Base-by-base conservation (phyloP, 2,329 filamentous ascomycete species). In the Sordariomycetes sp. region DNA sequence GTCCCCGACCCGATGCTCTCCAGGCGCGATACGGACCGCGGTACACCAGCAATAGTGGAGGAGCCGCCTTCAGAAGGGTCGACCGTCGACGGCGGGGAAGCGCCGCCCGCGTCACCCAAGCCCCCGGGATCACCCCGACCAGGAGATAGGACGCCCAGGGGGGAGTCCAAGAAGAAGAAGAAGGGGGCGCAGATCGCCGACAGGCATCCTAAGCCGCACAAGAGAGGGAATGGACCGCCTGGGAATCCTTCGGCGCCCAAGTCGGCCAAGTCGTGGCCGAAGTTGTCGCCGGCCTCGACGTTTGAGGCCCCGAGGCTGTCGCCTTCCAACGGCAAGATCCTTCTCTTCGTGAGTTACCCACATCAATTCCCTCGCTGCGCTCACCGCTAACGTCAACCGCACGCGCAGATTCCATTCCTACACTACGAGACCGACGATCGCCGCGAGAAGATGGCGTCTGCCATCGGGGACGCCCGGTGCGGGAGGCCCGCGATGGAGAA, bases 401-500 rank as follows among this genome's bases (percentile, higher is more conserved):
- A 6, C 8, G 3, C 6, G 25, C 22, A 74, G 71, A 71, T 73
- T 68, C 71, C 72, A 1, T 74, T 69, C 50, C 66, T 75, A 1
- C 72, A 76, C 25, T 76, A 72, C 72, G 73, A 76, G 37, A 72
- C 68, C 0, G 70, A 72, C 11, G 64, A 66, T 1, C 70, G 65
- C 51, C 66, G 67, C 4, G 63, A 66, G 0, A 63, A 62, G 6
- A 65, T 71, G 16, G 63, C 68, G 0, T 59, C 54, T 0, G 61
- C 68, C 24, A 71, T 74, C 11, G 16, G 53, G 52, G 20, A 61
- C 20, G 54, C 43, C 1, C 55, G 35, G 37, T 53, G 16, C 22
- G 24, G 56, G n/a, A 40, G 46, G 3, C 50, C 35, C 6, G 14
- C 28, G 22, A 50, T 50, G n/a, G 50, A 52, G 14, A 46, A 58